Evolutionary conservation across 2,329 filamentous ascomycete genomes (phyloP).

Genomic region (Trichophyton schoenleinii): DNA sequence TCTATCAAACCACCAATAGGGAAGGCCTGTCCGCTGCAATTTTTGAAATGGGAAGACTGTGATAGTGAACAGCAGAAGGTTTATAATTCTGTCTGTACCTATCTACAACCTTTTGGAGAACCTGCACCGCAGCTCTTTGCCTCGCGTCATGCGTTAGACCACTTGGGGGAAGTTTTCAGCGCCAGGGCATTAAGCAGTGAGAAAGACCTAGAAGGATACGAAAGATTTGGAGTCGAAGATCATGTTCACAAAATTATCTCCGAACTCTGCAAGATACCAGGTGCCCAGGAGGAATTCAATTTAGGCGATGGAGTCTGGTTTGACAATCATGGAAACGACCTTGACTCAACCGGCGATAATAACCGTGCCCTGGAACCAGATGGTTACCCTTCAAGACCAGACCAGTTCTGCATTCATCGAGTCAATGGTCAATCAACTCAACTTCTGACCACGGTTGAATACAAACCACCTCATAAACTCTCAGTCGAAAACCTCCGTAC

Average conservation of each 20-base stretch:
- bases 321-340: slow-evolving; percentile 13
- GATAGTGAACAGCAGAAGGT: slow-evolving; percentile 14
- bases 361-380: slow-evolving; percentile 7
- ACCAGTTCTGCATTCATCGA: slow-evolving; percentile 18
- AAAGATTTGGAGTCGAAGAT: slow-evolving; percentile 20
- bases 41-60: slow-evolving; percentile 17
- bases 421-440: background rate
- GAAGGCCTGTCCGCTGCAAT: slow-evolving; percentile 18
- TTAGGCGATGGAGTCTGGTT: slow-evolving; percentile 16
- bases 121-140: slow-evolving; percentile 12
- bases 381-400: slow-evolving; percentile 10
- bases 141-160: slow-evolving; percentile 13
- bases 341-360: slow-evolving; percentile 8
- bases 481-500: background rate
- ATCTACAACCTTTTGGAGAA: slow-evolving; percentile 13
- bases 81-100: slow-evolving; percentile 13
- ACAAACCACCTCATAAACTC: slow-evolving; percentile 18
- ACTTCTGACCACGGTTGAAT: slow-evolving; percentile 12
- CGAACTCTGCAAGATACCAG: slow-evolving; percentile 18
- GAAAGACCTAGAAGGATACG: slow-evolving; percentile 20
- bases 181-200: slow-evolving; percentile 19
- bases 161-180: slow-evolving; percentile 6
- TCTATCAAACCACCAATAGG: slow-evolving; percentile 16
- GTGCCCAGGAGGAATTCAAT: slow-evolving; percentile 17
- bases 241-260: slow-evolving; percentile 20